phyloP scores from a whole-genome alignment of 2,329 filamentous ascomycete species.

The Penicillium carneum region DNA sequence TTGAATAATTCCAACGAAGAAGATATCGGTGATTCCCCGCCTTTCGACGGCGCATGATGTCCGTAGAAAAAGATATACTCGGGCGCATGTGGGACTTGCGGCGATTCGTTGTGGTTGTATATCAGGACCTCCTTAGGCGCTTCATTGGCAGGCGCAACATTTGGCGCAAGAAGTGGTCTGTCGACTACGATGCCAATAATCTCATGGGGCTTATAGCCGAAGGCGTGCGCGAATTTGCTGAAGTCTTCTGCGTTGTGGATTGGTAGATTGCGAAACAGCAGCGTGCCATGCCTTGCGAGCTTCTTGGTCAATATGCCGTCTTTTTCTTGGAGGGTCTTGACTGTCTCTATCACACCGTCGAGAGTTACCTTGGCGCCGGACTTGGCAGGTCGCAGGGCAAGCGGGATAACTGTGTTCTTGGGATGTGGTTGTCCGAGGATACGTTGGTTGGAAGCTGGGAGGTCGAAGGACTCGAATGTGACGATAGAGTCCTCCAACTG shows the following conservation, averaged over 20 bases:
- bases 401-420: constrained; percentile 48
- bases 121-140: constrained; percentile 58
- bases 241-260: constrained; percentile 57
- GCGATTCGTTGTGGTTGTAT: constrained; percentile 61
- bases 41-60: constrained; percentile 47
- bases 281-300: constrained; percentile 55
- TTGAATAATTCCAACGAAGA: constrained; percentile 58
- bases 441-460: constrained; percentile 54
- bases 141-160: constrained; percentile 59
- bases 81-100: constrained; percentile 60
- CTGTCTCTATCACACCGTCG: constrained; percentile 46
- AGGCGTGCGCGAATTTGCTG: constrained; percentile 59
- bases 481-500: constrained; percentile 32
- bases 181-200: constrained; percentile 61
- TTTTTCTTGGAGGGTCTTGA: constrained; percentile 47
- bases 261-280: constrained; percentile 58
- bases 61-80: constrained; percentile 62
- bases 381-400: constrained; percentile 48
- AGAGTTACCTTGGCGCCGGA: constrained; percentile 37
- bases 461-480: constrained; percentile 51
- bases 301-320: constrained; percentile 50
- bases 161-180: constrained; percentile 54
- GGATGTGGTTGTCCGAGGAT: constrained; percentile 52
- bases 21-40: constrained; percentile 57
- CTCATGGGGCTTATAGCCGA: constrained; percentile 58